Conservation (phyloP, 2,329 filamentous ascomycete genomes). For the Huntiella abstrusa region DNA sequence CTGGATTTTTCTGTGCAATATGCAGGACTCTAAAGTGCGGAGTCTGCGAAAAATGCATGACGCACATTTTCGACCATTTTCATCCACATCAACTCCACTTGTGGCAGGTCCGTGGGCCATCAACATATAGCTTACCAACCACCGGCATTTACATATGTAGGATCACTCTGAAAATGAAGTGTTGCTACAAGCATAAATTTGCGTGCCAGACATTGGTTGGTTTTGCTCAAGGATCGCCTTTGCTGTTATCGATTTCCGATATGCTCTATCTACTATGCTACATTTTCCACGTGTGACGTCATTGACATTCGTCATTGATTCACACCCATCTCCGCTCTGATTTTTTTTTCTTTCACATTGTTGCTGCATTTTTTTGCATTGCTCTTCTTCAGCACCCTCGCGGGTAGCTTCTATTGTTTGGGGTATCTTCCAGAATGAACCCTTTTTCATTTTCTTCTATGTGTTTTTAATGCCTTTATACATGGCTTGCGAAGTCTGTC, state of each 20-base stretch:
- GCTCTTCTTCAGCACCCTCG: neutral
- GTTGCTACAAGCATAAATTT: neutral
- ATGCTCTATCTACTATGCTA: neutral
- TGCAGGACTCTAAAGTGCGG: too few species aligned
- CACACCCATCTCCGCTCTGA: too few species aligned
- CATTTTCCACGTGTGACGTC: neutral
- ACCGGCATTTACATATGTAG: conserved; percentile 2
- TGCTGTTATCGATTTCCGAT: too few species aligned
- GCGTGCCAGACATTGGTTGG: neutral
- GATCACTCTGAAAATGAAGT: conserved; percentile 8
- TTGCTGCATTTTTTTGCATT: conserved; percentile 1
- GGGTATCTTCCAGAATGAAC: neutral
- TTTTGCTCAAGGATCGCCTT: too few species aligned
- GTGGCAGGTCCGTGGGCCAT: neutral
- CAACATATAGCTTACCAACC: conserved; percentile 3
- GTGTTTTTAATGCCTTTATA: conserved; percentile 3
- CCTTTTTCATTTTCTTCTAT: conserved; percentile 2
- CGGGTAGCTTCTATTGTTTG: neutral
- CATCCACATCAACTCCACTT: conserved; percentile 7
- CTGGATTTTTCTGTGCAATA: too few species aligned
- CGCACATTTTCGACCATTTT: conserved; percentile 6
- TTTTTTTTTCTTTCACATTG: too few species aligned
- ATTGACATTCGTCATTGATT: neutral
- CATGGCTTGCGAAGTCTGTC: conserved; percentile 1
- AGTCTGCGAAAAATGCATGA: conserved; percentile 2